These are phyloP conservation scores for Leccinum barrowsii DNA, from an alignment of 768 basidiomycete genomes.

Conservation along the genomic window DNA sequence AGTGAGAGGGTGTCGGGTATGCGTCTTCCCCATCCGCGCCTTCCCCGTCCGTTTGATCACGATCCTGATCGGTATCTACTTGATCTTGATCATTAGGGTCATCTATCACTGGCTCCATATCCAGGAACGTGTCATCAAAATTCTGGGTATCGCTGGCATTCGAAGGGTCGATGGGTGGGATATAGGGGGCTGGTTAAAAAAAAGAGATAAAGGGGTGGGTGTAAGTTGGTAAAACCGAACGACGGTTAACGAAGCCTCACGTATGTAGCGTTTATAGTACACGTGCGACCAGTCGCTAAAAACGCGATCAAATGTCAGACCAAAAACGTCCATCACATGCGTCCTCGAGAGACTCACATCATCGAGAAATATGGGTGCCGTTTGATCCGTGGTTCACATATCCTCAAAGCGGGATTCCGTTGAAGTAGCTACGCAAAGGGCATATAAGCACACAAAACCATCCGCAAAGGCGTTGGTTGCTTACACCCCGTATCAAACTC, in stretches of 20 bases:
- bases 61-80: slow-evolving; percentile 68
- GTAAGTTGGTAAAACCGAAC: slow-evolving; percentile 11
- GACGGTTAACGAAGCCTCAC: slow-evolving; percentile 41
- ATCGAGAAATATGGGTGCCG: slow-evolving; percentile 92
- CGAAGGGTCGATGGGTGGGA: slow-evolving; percentile 84
- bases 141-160: slow-evolving; percentile 97
- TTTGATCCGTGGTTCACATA: slow-evolving; percentile 93
- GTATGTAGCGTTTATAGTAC: slow-evolving; percentile 92
- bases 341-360: slow-evolving; percentile 57
- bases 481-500: slow-evolving; percentile 89
- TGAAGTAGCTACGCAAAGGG: slow-evolving; percentile 67
- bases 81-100: slow-evolving; percentile 61
- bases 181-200: slow-evolving; percentile 70
- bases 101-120: slow-evolving; percentile 91
- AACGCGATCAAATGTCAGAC: slow-evolving; percentile 13
- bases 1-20: slow-evolving; percentile 76
- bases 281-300: slow-evolving; percentile 90
- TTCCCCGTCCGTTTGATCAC: slow-evolving; percentile 64
- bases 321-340: slow-evolving; percentile 5
- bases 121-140: slow-evolving; percentile 95
- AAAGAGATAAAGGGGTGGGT: slow-evolving; percentile 5
- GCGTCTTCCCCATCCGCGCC: slow-evolving; percentile 73
- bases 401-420: slow-evolving; percentile 85
- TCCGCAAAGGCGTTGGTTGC: slow-evolving; percentile 28
- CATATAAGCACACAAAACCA: slow-evolving; percentile 7